These are phyloP conservation scores for Asterella californica DNA, from an alignment of 225 moss, liverwort and hornwort genomes.

Conservation along the genomic window DNA sequence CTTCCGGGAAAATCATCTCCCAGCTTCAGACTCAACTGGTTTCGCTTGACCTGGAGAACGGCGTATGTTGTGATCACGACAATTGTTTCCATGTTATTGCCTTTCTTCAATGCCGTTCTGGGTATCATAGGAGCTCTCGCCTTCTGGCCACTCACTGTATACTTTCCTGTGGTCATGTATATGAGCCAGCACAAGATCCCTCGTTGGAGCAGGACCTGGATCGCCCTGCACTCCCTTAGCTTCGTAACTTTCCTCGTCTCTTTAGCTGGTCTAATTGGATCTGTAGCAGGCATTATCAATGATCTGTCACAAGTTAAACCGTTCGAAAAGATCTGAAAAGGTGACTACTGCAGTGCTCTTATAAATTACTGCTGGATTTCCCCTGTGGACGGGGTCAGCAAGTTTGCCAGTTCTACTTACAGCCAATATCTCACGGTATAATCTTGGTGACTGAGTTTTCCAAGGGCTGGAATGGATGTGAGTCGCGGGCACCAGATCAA, in stretches of 20 bases:
- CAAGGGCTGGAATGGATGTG: too few species aligned
- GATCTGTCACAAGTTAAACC: constrained; percentile 22
- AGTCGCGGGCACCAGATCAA: too few species aligned
- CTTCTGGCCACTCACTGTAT: constrained; percentile 81
- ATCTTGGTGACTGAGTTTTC: too few species aligned
- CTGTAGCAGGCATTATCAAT: constrained; percentile 50
- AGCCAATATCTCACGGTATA: too few species aligned
- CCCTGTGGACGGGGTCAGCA: too few species aligned
- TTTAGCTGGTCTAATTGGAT: constrained; percentile 59
- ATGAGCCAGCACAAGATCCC: constrained; percentile 37
- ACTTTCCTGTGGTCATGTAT: constrained; percentile 66
- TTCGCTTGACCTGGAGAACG: constrained; percentile 63
- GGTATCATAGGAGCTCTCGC: constrained; percentile 67
- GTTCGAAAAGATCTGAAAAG: constrained; percentile 9
- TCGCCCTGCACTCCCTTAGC: constrained; percentile 50
- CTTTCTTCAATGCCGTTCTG: constrained; percentile 72
- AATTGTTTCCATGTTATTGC: constrained; percentile 66
- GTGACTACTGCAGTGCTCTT: too few species aligned
- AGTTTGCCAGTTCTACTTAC: too few species aligned
- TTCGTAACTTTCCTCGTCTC: constrained; percentile 55
- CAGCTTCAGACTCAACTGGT: constrained; percentile 38
- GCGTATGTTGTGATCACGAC: constrained; percentile 59
- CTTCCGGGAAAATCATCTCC: constrained; percentile 40
- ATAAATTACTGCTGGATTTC: too few species aligned
- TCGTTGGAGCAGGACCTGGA: constrained; percentile 34